Conservation (phyloP, 1,284 basidiomycete genomes). For the Boletus hoseneyae region DNA sequence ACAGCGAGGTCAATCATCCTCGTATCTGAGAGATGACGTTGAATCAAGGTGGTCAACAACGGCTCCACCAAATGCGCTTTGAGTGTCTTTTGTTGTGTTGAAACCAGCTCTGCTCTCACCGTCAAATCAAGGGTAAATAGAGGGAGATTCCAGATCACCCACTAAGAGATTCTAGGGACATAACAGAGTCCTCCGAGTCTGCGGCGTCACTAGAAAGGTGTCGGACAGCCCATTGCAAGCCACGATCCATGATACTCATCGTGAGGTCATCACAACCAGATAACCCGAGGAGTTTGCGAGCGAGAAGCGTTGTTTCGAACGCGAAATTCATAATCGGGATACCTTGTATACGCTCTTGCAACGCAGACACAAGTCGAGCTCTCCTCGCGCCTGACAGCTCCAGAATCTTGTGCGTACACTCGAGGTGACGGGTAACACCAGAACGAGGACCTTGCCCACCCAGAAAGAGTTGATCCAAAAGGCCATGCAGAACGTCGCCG, state of each 20-base stretch:
- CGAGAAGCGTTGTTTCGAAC: constrained; percentile 31
- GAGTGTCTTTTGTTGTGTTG: constrained; percentile 32
- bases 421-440: constrained; percentile 2
- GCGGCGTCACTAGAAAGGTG: constrained; percentile 35
- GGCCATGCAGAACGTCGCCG: constrained; percentile 11
- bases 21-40: constrained; percentile 49
- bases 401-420: constrained; percentile 23
- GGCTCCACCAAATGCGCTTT: constrained; percentile 73
- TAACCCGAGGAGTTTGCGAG: constrained; percentile 19
- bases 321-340: constrained; percentile 19
- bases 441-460: not conserved
- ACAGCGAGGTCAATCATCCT: constrained; percentile 49
- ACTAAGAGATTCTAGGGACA: constrained; percentile 40
- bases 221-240: constrained; percentile 49
- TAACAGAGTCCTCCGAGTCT: constrained; percentile 16
- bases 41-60: constrained; percentile 63
- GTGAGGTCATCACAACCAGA: constrained; percentile 28
- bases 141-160: constrained; percentile 16
- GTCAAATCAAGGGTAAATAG: not conserved
- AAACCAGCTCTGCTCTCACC: constrained; percentile 29
- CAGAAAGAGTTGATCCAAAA: constrained; percentile 20
- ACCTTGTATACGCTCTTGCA: constrained; percentile 18
- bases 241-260: constrained; percentile 40
- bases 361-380: constrained; percentile 10
- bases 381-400: constrained; percentile 13